phyloP scores from a whole-genome alignment of 2,329 filamentous ascomycete genomes.

The Pseudogymnoascus sp. region DNA sequence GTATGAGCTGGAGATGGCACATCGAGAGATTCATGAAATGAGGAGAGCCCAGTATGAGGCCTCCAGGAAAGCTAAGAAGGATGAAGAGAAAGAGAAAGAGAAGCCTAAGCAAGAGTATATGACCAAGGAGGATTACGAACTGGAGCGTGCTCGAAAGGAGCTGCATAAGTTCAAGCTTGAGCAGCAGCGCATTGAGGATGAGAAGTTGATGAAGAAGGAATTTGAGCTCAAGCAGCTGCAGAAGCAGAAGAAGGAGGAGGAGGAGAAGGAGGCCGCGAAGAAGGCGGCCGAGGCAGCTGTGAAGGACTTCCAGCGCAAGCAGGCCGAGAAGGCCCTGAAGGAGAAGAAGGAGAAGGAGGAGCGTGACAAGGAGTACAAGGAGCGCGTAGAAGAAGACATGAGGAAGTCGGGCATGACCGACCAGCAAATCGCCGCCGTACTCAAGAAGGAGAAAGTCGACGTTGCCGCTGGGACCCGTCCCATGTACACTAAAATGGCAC shows the following conservation, averaged over 20 bases:
- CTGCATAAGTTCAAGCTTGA: conserved; percentile 39
- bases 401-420: conserved; percentile 50
- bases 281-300: conserved; percentile 43
- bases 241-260: conserved; percentile 36
- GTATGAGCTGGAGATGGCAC: conserved; percentile 31
- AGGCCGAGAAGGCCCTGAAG: conserved; percentile 27
- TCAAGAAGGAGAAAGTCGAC: conserved; percentile 46
- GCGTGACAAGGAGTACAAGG: conserved; percentile 31
- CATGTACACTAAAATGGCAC: conserved; percentile 56
- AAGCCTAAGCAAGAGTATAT: conserved; percentile 23
- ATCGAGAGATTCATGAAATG: conserved; percentile 29
- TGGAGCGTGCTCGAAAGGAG: conserved; percentile 35
- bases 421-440: conserved; percentile 48
- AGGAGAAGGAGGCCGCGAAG: conserved; percentile 41
- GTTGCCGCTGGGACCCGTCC: conserved; percentile 34
- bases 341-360: conserved; percentile 30
- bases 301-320: conserved; percentile 38
- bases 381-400: conserved; percentile 48
- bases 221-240: conserved; percentile 41
- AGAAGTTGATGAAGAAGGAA: conserved; percentile 44
- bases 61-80: conserved; percentile 33
- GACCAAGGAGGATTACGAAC: conserved; percentile 38
- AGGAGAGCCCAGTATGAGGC: conserved; percentile 33
- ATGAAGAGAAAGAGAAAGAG: conserved; percentile 13
- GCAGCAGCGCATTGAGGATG: conserved; percentile 37